Base-by-base conservation (phyloP, 208 protist species). In the Crithidia mellificae region DNA sequence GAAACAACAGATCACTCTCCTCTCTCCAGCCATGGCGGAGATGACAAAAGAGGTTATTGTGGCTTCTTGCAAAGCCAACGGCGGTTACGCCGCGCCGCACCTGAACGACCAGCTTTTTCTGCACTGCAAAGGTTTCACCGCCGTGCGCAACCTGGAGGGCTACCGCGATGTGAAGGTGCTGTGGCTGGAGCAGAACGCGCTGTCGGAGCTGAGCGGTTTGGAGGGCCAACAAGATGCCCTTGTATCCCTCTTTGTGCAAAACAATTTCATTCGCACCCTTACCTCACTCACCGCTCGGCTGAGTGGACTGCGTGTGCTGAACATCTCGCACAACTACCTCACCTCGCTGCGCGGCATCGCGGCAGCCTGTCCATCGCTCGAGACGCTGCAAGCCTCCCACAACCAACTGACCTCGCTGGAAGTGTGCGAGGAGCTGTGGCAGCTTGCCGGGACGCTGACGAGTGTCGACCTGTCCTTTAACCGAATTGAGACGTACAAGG, bases 381-480 rank as follows among this genome's bases (percentile, higher is more conserved):
- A 92, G 38, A 87, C 82, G 20, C 79, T 92, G 52, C 77, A 95
- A 72, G 84, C 76, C 7, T 84, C 83, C 14, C 82, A 86, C 72
- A 95, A 93, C 57, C 75, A 82, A n/a, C 72, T 95, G 53, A 78
- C 82, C 24, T 91, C 85, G 19, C 74, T 85, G n/a, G 72, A 87
- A 30, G 77, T 56, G 22, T 89, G 96, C 38, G 62, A 71, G 44
- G 93, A 93, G 51, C 73, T 98, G 2, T 81, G 82, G 68, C 78
- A 79, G 38, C 68, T 92, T 5, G 52, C 81, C n/a, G 68, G 62
- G 1, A 87, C 74, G n/a, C 67, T 98, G 38, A 88, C 85, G 2
- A 92, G 95, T 49, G 81, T 98, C 9, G 95, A 98, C 70, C 63
- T 98, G 19, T 96, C 92, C 19, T 87, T 95, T 32, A 98, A 98